Evolutionary conservation across 1,284 basidiomycete genomes (phyloP).

Genomic region (Fistulinella staudtii): DNA sequence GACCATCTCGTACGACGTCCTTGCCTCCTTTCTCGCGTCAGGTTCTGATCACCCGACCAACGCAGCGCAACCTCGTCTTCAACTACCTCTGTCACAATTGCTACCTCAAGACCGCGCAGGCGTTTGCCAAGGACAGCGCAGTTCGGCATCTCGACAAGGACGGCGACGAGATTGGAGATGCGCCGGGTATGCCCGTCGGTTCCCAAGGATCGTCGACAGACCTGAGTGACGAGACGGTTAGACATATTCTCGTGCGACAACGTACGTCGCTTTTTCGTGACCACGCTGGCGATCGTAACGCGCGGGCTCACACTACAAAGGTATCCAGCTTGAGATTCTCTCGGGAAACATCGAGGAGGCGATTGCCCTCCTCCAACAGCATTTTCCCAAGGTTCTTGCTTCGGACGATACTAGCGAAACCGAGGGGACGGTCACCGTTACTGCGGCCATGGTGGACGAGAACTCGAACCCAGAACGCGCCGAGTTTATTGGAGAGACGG

Average conservation of each 20-base stretch:
- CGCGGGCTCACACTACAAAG: constrained; percentile 39
- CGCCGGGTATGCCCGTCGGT: not conserved
- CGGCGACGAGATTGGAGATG: constrained; percentile 53
- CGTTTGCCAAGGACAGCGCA: constrained; percentile 65
- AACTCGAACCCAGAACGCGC: constrained; percentile 28
- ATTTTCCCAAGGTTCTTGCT: constrained; percentile 68
- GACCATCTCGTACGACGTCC: constrained; percentile 26
- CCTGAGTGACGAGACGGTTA: constrained; percentile 43
- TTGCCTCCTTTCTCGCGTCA: not conserved
- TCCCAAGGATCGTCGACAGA: constrained; percentile 27
- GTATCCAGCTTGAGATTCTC: constrained; percentile 62
- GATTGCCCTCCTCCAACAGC: constrained; percentile 54
- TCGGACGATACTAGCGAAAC: constrained; percentile 17
- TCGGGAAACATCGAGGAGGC: constrained; percentile 70
- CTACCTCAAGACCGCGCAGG: constrained; percentile 65
- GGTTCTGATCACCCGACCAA: constrained; percentile 4
- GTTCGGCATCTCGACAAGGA: constrained; percentile 60
- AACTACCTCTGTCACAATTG: constrained; percentile 78
- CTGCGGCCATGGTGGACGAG: constrained; percentile 15
- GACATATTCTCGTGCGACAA: constrained; percentile 51
- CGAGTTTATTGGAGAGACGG: constrained; percentile 53
- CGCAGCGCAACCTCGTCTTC: constrained; percentile 68
- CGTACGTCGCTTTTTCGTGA: constrained; percentile 39
- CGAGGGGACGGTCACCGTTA: constrained; percentile 14
- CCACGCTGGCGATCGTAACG: not conserved